phyloP scores from a whole-genome alignment of 768 basidiomycete species.

The Crepidotus variabilis region DNA sequence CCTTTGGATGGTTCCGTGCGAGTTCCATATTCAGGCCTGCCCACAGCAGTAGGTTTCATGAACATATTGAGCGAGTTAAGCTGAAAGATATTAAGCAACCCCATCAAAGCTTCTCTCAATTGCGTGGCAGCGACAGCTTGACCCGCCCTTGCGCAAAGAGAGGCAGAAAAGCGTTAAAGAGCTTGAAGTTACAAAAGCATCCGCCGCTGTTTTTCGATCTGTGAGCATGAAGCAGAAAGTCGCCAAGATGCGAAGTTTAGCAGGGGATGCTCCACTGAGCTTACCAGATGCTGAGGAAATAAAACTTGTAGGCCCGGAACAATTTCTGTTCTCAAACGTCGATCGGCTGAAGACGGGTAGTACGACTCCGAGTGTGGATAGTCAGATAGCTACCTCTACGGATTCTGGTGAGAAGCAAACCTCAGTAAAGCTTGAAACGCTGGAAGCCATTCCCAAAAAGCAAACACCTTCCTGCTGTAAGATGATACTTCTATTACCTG shows the following conservation, averaged over 20 bases:
- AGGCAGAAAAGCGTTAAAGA: not conserved
- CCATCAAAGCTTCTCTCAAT: no score
- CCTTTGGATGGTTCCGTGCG: conserved; percentile 3
- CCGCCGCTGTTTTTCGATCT: not conserved
- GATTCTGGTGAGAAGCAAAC: no score
- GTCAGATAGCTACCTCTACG: no score
- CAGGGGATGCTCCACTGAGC: not conserved
- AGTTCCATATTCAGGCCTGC: not conserved
- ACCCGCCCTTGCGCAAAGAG: no score
- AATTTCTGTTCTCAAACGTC: not conserved
- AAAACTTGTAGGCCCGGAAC: not conserved
- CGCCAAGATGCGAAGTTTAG: not conserved
- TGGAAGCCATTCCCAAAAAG: no score
- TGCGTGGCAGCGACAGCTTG: no score
- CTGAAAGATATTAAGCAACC: no score
- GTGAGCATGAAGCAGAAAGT: not conserved
- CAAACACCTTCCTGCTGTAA: no score
- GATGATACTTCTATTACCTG: no score
- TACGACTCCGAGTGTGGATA: no score
- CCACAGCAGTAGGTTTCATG: not conserved
- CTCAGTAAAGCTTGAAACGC: no score
- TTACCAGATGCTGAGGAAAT: not conserved
- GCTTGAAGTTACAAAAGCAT: not conserved
- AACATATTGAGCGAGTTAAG: no score
- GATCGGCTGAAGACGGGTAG: not conserved